Conservation (phyloP, 2,329 filamentous ascomycete species). For the Monosporascus sp. region DNA sequence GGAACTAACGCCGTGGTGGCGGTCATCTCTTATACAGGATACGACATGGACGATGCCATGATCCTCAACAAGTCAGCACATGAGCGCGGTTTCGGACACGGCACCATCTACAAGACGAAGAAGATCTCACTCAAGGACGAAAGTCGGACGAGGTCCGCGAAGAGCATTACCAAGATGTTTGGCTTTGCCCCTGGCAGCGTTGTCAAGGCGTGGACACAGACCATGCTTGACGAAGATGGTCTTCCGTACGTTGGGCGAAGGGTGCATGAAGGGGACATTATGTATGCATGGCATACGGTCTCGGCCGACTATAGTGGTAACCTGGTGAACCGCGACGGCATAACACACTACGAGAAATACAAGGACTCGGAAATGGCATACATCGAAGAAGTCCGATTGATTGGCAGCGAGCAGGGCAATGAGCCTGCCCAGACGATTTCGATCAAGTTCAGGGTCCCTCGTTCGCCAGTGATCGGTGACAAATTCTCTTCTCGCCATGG, state of each 20-base stretch:
- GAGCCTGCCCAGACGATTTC: conserved; percentile 85
- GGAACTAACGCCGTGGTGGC: conserved; percentile 93
- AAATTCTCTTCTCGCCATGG: conserved; percentile 99
- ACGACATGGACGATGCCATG: conserved; percentile 99
- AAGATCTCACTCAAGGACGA: conserved; percentile 83
- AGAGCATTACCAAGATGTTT: conserved; percentile 74
- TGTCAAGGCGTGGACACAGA: conserved; percentile 64
- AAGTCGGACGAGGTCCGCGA: conserved; percentile 58
- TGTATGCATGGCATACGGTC: conserved; percentile 88
- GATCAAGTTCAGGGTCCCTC: conserved; percentile 87
- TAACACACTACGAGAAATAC: conserved; percentile 88
- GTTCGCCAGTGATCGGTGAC: conserved; percentile 90
- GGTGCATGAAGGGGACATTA: conserved; percentile 73
- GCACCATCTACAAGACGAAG: conserved; percentile 97
- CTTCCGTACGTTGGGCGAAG: conserved; percentile 74
- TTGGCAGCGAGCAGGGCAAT: conserved; percentile 76
- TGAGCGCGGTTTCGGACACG: conserved; percentile 91
- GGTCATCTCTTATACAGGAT: conserved; percentile 97
- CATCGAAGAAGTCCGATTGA: conserved; percentile 86
- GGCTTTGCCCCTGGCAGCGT: conserved; percentile 79
- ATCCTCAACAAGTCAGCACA: conserved; percentile 97
- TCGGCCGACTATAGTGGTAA: conserved; percentile 72
- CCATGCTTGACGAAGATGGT: conserved; percentile 79
- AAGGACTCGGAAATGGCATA: conserved; percentile 86
- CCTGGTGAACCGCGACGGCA: conserved; percentile 77